Evolutionary conservation across 805 yeast genomes (phyloP).

Genomic region (Blastobotrys peoriensis): DNA sequence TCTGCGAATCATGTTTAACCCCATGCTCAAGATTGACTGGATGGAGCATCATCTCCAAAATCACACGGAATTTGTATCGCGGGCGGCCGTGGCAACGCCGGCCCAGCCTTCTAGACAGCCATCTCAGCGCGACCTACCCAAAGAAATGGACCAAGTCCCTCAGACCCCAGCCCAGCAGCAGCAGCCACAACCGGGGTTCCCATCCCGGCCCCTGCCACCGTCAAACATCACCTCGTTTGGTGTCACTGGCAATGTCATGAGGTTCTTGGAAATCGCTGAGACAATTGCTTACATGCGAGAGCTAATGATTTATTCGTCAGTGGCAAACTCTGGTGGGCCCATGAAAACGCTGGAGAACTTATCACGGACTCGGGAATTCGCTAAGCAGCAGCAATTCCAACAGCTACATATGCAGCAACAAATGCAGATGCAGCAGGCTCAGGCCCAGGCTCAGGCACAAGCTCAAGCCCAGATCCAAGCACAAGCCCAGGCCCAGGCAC

Average conservation of each 20-base stretch:
- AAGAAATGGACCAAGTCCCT: constrained; percentile 35
- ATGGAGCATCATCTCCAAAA: constrained; percentile 52
- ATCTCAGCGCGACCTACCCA: constrained; percentile 17
- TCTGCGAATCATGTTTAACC: constrained; percentile 55
- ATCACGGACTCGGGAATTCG: constrained; percentile 19
- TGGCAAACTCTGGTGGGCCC: constrained; percentile 22
- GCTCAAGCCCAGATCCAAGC: constrained; percentile 6
- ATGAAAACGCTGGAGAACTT: constrained; percentile 24
- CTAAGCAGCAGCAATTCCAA: constrained; percentile 14
- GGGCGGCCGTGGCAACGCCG: constrained; percentile 11
- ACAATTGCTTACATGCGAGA: constrained; percentile 68
- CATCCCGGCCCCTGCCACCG: constrained; percentile 7
- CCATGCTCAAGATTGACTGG: constrained; percentile 64
- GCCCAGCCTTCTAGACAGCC: constrained; percentile 4
- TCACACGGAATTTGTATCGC: constrained; percentile 33
- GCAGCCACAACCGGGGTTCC: no score
- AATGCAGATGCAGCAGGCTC: constrained; percentile 8
- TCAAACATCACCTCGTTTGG: constrained; percentile 49
- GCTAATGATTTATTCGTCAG: constrained; percentile 50
- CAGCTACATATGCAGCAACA: constrained; percentile 19
- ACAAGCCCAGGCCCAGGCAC: constrained; percentile 9
- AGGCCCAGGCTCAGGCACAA: constrained; percentile 4
- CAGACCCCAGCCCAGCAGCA: constrained; percentile 40
- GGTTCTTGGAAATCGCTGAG: constrained; percentile 70
- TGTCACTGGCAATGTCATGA: constrained; percentile 56